Evolutionary conservation across 306 rosid species (phyloP).

Genomic region (Citrullus mucosospermus): DNA sequence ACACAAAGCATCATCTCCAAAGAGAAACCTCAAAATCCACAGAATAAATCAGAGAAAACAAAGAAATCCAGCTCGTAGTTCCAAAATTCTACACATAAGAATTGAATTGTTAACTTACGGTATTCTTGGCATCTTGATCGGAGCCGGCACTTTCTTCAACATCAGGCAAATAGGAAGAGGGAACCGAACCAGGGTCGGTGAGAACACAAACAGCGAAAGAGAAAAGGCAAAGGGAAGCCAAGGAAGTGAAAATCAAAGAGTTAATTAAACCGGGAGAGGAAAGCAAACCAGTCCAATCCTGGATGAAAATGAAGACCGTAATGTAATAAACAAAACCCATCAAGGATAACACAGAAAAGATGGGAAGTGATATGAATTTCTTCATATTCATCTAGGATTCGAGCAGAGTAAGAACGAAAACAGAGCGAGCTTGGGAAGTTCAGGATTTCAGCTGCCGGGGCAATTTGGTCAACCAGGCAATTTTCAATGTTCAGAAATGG

Average conservation of each 20-base stretch:
- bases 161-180: slow-evolving; percentile 73
- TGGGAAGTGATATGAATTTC: slow-evolving; percentile 42
- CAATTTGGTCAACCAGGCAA: not conserved
- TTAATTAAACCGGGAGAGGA: slow-evolving; percentile 56
- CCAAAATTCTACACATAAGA: not conserved
- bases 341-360: slow-evolving; percentile 34
- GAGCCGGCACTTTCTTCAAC: slow-evolving; percentile 31
- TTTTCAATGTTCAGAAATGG: not conserved
- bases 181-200: slow-evolving; percentile 60
- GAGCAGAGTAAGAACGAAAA: not conserved
- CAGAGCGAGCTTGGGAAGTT: not conserved
- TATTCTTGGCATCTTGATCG: slow-evolving; percentile 25
- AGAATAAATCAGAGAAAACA: not conserved
- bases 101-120: slow-evolving; percentile 31
- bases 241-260: slow-evolving; percentile 34
- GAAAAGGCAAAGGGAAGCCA: slow-evolving; percentile 44
- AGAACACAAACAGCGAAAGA: slow-evolving; percentile 64
- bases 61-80: slow-evolving; percentile 3
- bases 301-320: slow-evolving; percentile 56
- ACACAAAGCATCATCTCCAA: slow-evolving; percentile 3
- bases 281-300: slow-evolving; percentile 55
- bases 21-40: not conserved
- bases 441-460: not conserved
- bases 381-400: slow-evolving; percentile 22
- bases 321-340: slow-evolving; percentile 40